Evolutionary conservation across 2,329 filamentous ascomycete genomes (phyloP).

Genomic region (Pleochaeta shiraiana): DNA sequence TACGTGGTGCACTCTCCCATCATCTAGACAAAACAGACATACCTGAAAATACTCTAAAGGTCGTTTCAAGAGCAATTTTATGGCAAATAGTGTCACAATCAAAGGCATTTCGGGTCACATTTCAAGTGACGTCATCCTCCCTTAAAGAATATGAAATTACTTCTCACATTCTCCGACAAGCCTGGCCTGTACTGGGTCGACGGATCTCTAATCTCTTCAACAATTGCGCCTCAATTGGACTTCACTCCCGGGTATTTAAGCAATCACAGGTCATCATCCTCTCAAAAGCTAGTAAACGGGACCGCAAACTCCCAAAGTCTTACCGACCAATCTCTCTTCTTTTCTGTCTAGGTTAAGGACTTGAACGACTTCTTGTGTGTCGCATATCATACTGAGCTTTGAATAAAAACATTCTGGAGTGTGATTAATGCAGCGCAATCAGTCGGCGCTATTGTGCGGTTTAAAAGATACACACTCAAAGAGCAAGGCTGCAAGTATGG

Average conservation of each 20-base stretch:
- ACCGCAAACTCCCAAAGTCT: neutral
- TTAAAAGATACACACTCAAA: too few species aligned
- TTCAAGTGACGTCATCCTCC: neutral
- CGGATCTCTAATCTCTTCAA: neutral
- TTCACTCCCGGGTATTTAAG: neutral
- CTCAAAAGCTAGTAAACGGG: neutral
- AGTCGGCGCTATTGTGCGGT: neutral
- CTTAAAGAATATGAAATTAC: neutral
- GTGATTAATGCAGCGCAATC: neutral
- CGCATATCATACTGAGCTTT: neutral
- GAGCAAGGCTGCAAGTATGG: neutral
- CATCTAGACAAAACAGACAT: neutral
- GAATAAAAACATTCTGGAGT: neutral
- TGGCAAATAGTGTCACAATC: neutral
- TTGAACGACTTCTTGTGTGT: neutral
- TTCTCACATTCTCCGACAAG: neutral
- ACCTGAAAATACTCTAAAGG: neutral
- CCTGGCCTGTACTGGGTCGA: neutral
- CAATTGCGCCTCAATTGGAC: neutral
- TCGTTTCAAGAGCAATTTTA: neutral
- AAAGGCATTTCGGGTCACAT: neutral
- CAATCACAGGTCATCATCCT: neutral
- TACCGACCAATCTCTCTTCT: neutral
- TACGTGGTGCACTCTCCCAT: neutral
- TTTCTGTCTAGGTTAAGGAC: neutral